Evolutionary conservation across 73 alveolate genomes (phyloP).

Genomic region (Symbiodinium pilosum): DNA sequence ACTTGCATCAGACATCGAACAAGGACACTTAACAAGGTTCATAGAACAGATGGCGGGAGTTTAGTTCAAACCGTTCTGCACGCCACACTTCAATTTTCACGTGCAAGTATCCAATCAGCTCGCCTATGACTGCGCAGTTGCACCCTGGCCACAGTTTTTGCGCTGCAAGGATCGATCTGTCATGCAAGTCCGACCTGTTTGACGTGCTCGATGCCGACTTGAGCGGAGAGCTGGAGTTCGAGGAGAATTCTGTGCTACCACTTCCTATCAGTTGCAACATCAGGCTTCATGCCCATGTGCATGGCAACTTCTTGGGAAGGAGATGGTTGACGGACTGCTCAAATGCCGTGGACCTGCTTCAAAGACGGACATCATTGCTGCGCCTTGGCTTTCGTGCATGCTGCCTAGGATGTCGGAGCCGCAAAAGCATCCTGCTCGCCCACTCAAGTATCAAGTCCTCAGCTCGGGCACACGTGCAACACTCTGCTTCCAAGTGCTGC

Average conservation of each 20-base stretch:
- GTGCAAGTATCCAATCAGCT: too few relatives aligned
- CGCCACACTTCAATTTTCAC: too few relatives aligned
- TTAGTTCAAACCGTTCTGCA: too few relatives aligned
- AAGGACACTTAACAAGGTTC: too few relatives aligned
- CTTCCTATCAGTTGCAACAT: not conserved
- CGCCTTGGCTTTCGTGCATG: not conserved
- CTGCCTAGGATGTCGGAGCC: not conserved
- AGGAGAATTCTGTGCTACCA: not conserved
- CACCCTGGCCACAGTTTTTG: too few relatives aligned
- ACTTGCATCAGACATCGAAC: too few relatives aligned
- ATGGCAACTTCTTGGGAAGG: not conserved
- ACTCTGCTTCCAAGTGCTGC: too few relatives aligned
- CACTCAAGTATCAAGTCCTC: too few relatives aligned
- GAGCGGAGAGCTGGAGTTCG: conserved; percentile 76
- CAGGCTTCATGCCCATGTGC: not conserved
- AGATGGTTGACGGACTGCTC: conserved; percentile 53
- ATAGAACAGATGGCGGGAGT: too few relatives aligned
- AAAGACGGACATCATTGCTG: conserved; percentile 59
- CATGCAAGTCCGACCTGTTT: conserved; percentile 55
- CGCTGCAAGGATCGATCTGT: conserved; percentile 21
- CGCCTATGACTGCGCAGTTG: too few relatives aligned
- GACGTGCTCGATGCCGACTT: conserved; percentile 74
- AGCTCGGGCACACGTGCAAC: too few relatives aligned
- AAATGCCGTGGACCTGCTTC: conserved; percentile 78
- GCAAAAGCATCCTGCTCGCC: not conserved